Evolutionary conservation across 441 rosid genomes (phyloP), one percentile per base, ranked within the genome.

Genomic region (Kokia cookei): DNA sequence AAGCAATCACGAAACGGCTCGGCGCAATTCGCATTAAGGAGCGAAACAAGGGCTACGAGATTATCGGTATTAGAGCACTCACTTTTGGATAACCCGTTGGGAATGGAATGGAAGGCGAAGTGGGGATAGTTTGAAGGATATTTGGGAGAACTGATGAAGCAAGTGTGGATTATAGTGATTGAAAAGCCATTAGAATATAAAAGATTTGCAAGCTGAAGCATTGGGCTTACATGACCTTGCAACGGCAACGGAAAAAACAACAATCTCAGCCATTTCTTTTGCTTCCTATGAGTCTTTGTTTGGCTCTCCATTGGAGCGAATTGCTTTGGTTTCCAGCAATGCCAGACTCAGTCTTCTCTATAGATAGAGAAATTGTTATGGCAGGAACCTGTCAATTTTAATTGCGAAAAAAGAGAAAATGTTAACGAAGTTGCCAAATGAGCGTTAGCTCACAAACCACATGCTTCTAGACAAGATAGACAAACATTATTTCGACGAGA

Each of bases 1-100:
- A 88, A 71, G 75, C 89, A 85, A 69, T 84, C 80, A 11, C 61
- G 76, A 54, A 91, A 84, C 22, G 93, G 88, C 42, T 22, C 72
- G 27, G 66, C 73, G 43, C 90, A 90, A 59, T 76, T 86, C 80
- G 73, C 40, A 51, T 86, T 88, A 19, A 90, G 84, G 17, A 68
- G 75, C 10, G 47, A 32, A 7, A 81, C 70, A 29, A 88, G 77
- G 60, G 80, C 69, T 9, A 84, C 17, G 13, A 76, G 5, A 74
- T 90, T 82, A 48, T 78, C 82, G 57, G 70, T 69, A 3, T 61
- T 37, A 10, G 62, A 75, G 10, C 32, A 2, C 61, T 69, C 37
- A 14, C 2, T 57, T 19, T 8, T 3, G 14, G 50, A 15, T 2
- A 85, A 17, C 11, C 75, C 79, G 37, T 78, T 82, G 43, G 71